phyloP scores from a whole-genome alignment of 2,329 filamentous ascomycete genomes.

The Aspergillus sojae region DNA sequence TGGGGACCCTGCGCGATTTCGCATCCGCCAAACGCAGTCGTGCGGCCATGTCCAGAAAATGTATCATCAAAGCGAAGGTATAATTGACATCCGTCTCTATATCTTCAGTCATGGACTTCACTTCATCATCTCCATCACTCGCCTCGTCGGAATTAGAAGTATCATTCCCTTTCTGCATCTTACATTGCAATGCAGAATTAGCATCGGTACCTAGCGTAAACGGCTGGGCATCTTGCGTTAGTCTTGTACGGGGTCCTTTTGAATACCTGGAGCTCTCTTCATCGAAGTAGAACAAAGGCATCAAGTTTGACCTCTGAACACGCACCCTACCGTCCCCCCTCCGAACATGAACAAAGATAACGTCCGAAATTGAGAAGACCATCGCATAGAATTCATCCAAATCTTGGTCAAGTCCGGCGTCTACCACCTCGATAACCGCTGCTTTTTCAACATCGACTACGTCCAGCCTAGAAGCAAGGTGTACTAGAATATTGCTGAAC shows the following conservation, averaged over 20 bases:
- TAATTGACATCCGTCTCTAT: too few species aligned
- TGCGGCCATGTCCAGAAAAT: slow-evolving; percentile 17
- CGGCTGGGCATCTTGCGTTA: not conserved
- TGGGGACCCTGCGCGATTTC: slow-evolving; percentile 17
- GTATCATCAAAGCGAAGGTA: slow-evolving; percentile 9
- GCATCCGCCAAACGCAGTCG: slow-evolving; percentile 6
- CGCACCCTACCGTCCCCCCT: slow-evolving; percentile 3
- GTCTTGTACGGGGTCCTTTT: slow-evolving; percentile 13
- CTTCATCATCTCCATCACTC: not conserved
- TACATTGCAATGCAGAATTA: not conserved
- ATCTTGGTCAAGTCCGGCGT: slow-evolving; percentile 18
- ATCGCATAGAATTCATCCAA: slow-evolving; percentile 17
- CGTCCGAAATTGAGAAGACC: slow-evolving; percentile 22
- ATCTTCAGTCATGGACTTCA: not conserved
- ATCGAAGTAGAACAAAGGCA: slow-evolving; percentile 17
- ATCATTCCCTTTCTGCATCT: not conserved
- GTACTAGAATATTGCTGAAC: slow-evolving; percentile 18
- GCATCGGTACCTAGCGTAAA: not conserved
- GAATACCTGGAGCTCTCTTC: slow-evolving; percentile 10
- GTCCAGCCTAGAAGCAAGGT: slow-evolving; percentile 17
- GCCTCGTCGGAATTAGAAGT: not conserved
- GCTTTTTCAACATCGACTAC: slow-evolving; percentile 19
- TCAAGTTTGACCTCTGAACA: slow-evolving; percentile 15
- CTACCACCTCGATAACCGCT: slow-evolving; percentile 15
- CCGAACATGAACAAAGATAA: slow-evolving; percentile 18